A percentile compares a stretch with the other conserved stretches of the same genome.
These are phyloP conservation scores for Annulohypoxylon truncatum DNA, from an alignment of 2,329 filamentous ascomycete genomes.

Conservation along the genomic window DNA sequence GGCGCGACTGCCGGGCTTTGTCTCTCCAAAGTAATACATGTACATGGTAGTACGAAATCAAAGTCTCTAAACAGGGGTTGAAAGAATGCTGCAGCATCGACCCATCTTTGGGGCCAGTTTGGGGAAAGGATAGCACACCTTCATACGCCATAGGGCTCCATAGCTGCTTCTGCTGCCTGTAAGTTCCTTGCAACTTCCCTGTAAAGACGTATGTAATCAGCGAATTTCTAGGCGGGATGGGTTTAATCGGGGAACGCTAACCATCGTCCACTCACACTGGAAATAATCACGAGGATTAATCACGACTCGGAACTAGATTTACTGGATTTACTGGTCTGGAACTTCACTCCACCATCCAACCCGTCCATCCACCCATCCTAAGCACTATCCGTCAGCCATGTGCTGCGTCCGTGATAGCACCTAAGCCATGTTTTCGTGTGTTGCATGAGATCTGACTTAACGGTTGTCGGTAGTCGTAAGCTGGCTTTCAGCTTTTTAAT, in stretches of 20 bases:
- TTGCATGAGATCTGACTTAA: slow-evolving; percentile 34
- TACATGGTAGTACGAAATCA: not conserved
- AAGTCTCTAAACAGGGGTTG: slow-evolving; percentile 17
- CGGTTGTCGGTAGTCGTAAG: slow-evolving; percentile 26
- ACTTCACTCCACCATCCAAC: slow-evolving; percentile 16
- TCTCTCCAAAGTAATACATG: not conserved
- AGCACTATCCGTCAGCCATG: slow-evolving; percentile 25
- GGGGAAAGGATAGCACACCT: slow-evolving; percentile 24
- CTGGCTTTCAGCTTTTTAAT: slow-evolving; percentile 14
- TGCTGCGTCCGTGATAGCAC: slow-evolving; percentile 19
- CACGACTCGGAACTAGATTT: slow-evolving; percentile 37
- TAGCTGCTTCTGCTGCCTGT: slow-evolving; percentile 25
- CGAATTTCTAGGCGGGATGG: slow-evolving; percentile 20
- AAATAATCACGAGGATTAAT: slow-evolving; percentile 48
- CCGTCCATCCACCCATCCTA: not conserved
- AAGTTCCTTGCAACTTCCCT: slow-evolving; percentile 15
- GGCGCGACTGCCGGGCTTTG: slow-evolving; percentile 26
- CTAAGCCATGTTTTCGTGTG: slow-evolving; percentile 31
- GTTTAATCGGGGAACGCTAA: slow-evolving; percentile 27
- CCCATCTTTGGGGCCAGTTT: slow-evolving; percentile 10
- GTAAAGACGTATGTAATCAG: slow-evolving; percentile 26
- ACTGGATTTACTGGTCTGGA: slow-evolving; percentile 8
- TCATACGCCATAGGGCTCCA: slow-evolving; percentile 30
- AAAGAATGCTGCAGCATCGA: slow-evolving; percentile 22
- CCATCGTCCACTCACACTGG: slow-evolving; percentile 40